Percentiles rank a stretch among this genome's conserved stretches.
Conservation (phyloP, 345 rosid species). For the Aquilaria sinensis region DNA sequence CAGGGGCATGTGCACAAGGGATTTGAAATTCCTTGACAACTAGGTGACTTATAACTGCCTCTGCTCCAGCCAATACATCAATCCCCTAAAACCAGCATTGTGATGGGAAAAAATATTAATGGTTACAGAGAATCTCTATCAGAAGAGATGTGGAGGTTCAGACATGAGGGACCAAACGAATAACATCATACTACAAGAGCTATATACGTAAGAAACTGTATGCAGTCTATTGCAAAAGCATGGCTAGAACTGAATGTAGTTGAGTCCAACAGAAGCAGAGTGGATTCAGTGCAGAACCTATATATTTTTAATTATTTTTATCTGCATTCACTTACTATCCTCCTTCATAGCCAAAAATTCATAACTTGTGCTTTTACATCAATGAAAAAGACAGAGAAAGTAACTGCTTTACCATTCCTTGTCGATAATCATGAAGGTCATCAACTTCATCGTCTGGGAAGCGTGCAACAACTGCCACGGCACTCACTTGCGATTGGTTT, state of each 20-base stretch:
- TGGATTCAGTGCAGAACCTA: too few relatives aligned
- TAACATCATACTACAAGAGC: neutral
- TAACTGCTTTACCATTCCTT: conserved; percentile 36
- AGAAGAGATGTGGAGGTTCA: too few relatives aligned
- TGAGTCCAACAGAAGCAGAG: too few relatives aligned
- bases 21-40: conserved; percentile 59
- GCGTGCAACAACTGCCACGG: conserved; percentile 49
- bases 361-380: neutral
- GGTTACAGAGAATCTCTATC: too few relatives aligned
- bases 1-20: conserved; percentile 75
- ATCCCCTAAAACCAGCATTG: conserved; percentile 30
- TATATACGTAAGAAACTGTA: neutral
- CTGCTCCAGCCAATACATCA: conserved; percentile 64
- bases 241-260: too few relatives aligned
- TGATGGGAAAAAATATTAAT: neutral
- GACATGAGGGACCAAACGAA: neutral
- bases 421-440: conserved; percentile 41
- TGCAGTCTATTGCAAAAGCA: neutral
- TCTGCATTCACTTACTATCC: neutral
- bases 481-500: conserved; percentile 34
- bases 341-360: neutral
- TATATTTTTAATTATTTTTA: too few relatives aligned
- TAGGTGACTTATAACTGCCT: conserved; percentile 61
- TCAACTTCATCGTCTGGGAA: conserved; percentile 55
- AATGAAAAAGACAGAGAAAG: neutral